Conservation (phyloP, 306 rosid genomes). For the Cicer judaicum region DNA sequence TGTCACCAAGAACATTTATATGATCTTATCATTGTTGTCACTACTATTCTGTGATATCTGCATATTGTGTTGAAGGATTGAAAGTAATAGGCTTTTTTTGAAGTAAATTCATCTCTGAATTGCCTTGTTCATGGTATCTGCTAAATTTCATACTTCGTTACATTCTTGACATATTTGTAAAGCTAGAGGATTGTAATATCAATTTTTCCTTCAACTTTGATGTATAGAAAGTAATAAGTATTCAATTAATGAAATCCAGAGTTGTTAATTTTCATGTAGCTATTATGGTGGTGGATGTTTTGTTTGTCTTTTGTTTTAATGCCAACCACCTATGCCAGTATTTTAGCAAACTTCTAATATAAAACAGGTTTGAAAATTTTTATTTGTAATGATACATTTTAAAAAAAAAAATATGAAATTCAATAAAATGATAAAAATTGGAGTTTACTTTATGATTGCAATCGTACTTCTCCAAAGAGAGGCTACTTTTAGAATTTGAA, state of each 20-base stretch:
- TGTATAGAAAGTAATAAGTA: neutral
- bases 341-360: neutral
- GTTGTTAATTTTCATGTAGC: neutral
- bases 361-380: neutral
- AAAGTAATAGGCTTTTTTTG: conserved; percentile 27
- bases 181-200: conserved; percentile 1
- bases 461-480: no score
- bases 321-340: neutral
- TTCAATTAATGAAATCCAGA: neutral
- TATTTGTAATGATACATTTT: no score
- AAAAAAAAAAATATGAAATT: no score
- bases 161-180: conserved; percentile 26
- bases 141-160: conserved; percentile 4
- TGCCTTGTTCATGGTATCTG: neutral
- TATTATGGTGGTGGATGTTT: neutral
- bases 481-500: no score
- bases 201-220: neutral
- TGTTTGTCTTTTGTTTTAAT: neutral
- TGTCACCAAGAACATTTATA: neutral
- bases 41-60: conserved; percentile 17
- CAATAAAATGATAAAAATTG: no score
- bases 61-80: conserved; percentile 14
- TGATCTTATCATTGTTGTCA: neutral
- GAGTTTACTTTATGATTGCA: no score
- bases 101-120: conserved; percentile 12